Evolutionary conservation across 2,329 filamentous ascomycete species (phyloP), one percentile per base, ranked within the genome.

Genomic region (Sphaerostilbella broomeana): DNA sequence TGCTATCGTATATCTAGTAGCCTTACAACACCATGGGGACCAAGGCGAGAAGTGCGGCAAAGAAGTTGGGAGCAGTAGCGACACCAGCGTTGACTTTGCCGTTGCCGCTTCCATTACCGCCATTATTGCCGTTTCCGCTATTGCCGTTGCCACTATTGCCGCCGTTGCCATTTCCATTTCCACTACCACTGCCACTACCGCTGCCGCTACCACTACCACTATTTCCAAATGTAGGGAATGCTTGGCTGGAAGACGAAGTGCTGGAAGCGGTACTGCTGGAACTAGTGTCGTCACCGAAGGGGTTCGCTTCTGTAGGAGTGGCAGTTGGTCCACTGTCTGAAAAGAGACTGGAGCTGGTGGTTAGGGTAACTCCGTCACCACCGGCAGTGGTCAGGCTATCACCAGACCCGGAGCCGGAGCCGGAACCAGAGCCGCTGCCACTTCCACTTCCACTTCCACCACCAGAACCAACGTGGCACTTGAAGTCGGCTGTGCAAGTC

Each of bases 21-120:
- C 6, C 12, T 49, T 44, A 58, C n/a, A 57, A 45, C 28, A 56
- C 9, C 16, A 58, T 43, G 34, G 54, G 54, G 19, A 51, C 19
- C 3, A 55, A 30, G 6, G 43, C 55, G 10, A 57, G 10, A 8
- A 54, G 39, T 10, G 51, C 53, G 15, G 48, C 38, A 17, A 58
- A 22, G 13, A 49, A 31, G 32, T 31, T 49, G 5, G 55, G 54
- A 16, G 48, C 27, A 15, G 38, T 38, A 35, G 46, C 29, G 7
- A 31, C 36, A 10, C 52, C 54, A 33, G 50, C 41, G 15, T 27
- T 38, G 33, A 32, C 30, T 20, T 17, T 28, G 10, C 40, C 42
- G 15, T 35, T 18, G 3, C 35, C 44, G 26, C 33, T 22, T 4
- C 21, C 28, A 6, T 20, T 16, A 15, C 27, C 34, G 16, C 27